phyloP scores from a whole-genome alignment of 805 yeast species.

The Deakozyma indianensis region DNA sequence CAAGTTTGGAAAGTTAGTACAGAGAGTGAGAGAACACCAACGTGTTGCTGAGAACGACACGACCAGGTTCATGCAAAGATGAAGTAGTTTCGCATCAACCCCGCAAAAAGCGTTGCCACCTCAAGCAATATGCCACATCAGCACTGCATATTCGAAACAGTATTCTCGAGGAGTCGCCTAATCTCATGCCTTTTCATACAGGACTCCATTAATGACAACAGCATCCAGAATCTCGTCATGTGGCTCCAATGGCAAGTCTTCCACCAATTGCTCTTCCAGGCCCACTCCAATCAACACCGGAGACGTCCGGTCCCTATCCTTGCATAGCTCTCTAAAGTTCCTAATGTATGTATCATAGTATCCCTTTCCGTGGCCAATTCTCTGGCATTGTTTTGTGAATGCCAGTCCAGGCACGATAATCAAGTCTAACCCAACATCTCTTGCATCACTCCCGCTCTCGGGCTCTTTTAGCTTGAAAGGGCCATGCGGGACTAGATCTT shows the following conservation, averaged over 20 bases:
- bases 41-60: too few species aligned
- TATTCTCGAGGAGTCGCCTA: too few species aligned
- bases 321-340: conserved; percentile 28
- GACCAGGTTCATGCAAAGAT: too few species aligned
- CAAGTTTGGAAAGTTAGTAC: conserved; percentile 12
- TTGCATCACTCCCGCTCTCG: conserved; percentile 11
- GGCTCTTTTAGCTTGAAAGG: conserved; percentile 61
- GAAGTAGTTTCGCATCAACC: too few species aligned
- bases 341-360: conserved; percentile 69
- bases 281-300: conserved; percentile 44
- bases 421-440: conserved; percentile 41
- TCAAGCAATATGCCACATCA: too few species aligned
- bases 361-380: conserved; percentile 92
- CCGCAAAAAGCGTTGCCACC: too few species aligned
- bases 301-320: conserved; percentile 2
- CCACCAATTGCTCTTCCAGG: conserved; percentile 45
- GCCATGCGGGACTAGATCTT: conserved; percentile 47
- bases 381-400: conserved; percentile 34
- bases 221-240: conserved; percentile 53
- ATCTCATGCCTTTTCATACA: conserved; percentile 9
- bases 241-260: conserved; percentile 36
- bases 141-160: too few species aligned
- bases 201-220: conserved; percentile 29
- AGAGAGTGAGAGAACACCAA: neutral
- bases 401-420: conserved; percentile 80